Conservation (phyloP, 345 rosid genomes). For the Salix koriyanagi region DNA sequence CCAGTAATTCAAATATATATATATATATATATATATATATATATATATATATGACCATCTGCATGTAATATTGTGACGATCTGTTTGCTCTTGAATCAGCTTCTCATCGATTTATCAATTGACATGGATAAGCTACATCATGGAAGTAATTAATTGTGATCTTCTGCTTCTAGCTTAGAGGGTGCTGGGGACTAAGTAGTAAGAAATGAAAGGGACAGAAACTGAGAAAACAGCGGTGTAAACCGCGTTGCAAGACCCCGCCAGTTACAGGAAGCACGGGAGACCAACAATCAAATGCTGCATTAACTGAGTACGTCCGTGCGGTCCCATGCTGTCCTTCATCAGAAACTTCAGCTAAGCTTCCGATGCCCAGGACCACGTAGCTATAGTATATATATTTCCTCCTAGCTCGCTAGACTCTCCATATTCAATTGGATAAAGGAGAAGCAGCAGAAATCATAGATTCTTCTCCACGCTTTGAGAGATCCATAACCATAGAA, state of each 20-base stretch:
- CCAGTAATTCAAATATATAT: not conserved
- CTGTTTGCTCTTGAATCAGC: not conserved
- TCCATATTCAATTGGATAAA: not conserved
- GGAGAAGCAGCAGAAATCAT: not conserved
- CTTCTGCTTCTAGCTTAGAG: not conserved
- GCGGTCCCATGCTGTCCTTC: slow-evolving; percentile 9
- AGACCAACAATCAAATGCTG: not conserved
- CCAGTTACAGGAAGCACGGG: not conserved
- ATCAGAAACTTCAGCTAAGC: slow-evolving; percentile 10
- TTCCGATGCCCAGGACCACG: slow-evolving; percentile 11
- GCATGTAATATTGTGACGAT: not conserved
- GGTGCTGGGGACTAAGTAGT: not conserved
- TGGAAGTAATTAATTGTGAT: not conserved
- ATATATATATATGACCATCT: not conserved
- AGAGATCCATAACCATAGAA: not conserved
- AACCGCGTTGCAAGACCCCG: slow-evolving; percentile 16
- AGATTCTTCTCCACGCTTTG: not conserved
- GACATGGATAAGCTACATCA: not conserved
- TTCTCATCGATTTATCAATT: not conserved
- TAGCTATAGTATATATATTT: not conserved
- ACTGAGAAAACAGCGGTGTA: not conserved
- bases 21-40: too few relatives aligned
- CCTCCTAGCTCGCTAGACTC: not conserved
- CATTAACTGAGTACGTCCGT: not conserved
- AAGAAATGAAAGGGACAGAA: too few relatives aligned